Conservation (phyloP, 192 early-diverging fungal species). For the Gonapodya prolifera region DNA sequence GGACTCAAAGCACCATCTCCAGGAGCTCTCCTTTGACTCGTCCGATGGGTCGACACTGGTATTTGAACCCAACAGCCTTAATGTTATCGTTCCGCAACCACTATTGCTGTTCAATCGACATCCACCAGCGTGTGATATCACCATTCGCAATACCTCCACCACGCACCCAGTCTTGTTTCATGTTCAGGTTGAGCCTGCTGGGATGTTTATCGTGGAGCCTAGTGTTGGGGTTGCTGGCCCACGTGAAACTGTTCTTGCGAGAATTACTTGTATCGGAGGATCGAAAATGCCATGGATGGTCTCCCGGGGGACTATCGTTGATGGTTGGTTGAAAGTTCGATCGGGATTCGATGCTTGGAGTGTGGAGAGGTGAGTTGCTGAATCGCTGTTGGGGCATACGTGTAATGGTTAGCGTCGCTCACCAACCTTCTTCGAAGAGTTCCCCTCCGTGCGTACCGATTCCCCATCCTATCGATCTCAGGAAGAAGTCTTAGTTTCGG, state of each 20-base stretch:
- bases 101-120: not conserved
- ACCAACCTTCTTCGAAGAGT: not conserved
- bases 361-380: not conserved
- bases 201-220: conserved; percentile 6
- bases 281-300: not conserved
- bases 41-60: too few relatives aligned
- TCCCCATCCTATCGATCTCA: not conserved
- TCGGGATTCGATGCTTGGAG: not conserved
- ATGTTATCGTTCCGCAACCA: not conserved
- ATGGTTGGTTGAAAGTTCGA: not conserved
- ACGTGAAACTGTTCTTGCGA: not conserved
- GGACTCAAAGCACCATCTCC: too few relatives aligned
- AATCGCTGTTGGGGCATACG: not conserved
- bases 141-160: not conserved
- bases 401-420: not conserved
- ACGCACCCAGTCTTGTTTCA: conserved; percentile 1
- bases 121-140: not conserved
- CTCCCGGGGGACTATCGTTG: not conserved
- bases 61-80: not conserved
- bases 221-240: not conserved
- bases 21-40: too few relatives aligned
- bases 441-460: not conserved
- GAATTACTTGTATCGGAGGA: not conserved
- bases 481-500: not conserved
- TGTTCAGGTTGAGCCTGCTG: not conserved